Conservation (phyloP, 2,329 filamentous ascomycete species). For the Penicillium fuscoglaucum region DNA sequence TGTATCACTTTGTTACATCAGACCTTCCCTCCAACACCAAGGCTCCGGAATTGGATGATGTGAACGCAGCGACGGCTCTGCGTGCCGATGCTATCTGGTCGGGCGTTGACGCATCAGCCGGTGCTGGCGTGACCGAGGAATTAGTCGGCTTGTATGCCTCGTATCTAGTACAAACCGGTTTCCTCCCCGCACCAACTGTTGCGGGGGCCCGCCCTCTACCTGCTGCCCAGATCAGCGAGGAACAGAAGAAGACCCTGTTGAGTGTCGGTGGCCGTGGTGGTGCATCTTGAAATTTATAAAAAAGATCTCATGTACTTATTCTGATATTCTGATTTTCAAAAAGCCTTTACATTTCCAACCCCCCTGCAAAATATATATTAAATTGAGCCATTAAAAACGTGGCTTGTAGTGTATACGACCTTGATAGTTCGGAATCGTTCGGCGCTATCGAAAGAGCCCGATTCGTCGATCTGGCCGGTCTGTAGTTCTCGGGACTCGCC, state of each 20-base stretch:
- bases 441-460: neutral
- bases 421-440: neutral
- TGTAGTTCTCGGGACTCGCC: slow-evolving; percentile 7
- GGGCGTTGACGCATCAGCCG: slow-evolving; percentile 57
- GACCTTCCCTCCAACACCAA: slow-evolving; percentile 69
- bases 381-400: neutral
- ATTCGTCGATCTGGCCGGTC: neutral
- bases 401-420: slow-evolving; percentile 1
- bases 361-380: neutral
- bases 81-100: slow-evolving; percentile 62
- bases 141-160: slow-evolving; percentile 64
- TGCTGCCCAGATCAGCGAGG: slow-evolving; percentile 45
- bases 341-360: neutral
- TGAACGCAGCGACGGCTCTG: slow-evolving; percentile 65
- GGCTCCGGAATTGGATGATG: slow-evolving; percentile 73
- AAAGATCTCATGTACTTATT: neutral
- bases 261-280: slow-evolving; percentile 56
- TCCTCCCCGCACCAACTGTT: slow-evolving; percentile 51
- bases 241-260: slow-evolving; percentile 51
- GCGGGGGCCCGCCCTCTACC: slow-evolving; percentile 44
- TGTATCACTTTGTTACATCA: slow-evolving; percentile 71
- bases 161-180: slow-evolving; percentile 64
- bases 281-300: slow-evolving; percentile 23
- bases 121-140: slow-evolving; percentile 59
- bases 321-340: neutral